Evolutionary conservation across 1,139 yeast species (phyloP), one percentile per base, ranked within the genome.

Genomic region (Lodderomyces elongisporus): DNA sequence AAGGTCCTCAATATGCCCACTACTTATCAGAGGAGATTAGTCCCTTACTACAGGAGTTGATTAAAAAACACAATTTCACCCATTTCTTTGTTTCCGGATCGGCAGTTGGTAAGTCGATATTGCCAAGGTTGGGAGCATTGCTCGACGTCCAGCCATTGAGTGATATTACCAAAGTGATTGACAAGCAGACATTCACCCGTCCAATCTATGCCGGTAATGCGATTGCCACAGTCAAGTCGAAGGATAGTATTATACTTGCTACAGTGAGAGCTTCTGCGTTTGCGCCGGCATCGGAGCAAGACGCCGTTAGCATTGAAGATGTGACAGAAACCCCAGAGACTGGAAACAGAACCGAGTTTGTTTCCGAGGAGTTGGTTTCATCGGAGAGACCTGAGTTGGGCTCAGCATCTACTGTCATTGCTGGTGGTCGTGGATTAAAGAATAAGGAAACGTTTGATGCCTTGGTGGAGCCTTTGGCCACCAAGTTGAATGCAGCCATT

Each of bases 141-240:
- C 63, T 89, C 39, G 95, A 91, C 51, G 73, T 76, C 17, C 97
- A 91, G 62, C 97, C 96, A 29, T 62, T 91, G 36, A 77, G 89
- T 25, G 97, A 91, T 51, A 72, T 91, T 39, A 74, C 74, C 44
- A 75, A 76, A 51, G 80, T 91, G 28, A 74, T 73, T 43, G 67
- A 77, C 34, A 69, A 74, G 17, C 73, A 73, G 41, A 85, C 95
- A 5, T 91, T 91, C 60, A 79, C 80, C 24, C 80, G 97, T 55
- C 97, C 97, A 32, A 87, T 91, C 32, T 91, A 87, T 54, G 98
- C 98, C 22, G 98, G 98, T 32, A 91, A 91, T 58, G 95, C 94
- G 2, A 66, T 87, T 43, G 77, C 87, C 26, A 88, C 96, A 4
- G 87, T 91, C 38, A 76, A 80, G 57, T 68, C 87, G 24, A 66